These are phyloP conservation scores for Suillus americanus DNA, from an alignment of 768 basidiomycete genomes.

Conservation along the genomic window DNA sequence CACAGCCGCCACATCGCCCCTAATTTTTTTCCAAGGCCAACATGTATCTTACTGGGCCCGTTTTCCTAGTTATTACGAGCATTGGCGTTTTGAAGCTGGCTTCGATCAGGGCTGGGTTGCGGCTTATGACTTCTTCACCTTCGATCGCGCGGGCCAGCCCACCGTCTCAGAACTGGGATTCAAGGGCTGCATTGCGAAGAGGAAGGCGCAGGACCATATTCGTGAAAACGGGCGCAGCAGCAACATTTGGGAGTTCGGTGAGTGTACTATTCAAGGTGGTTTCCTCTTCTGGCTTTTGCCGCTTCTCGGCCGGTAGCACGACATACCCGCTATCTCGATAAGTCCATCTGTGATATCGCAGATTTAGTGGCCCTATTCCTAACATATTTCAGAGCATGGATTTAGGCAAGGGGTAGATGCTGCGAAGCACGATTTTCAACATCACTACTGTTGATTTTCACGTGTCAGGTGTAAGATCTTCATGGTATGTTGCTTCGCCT, in stretches of 20 bases:
- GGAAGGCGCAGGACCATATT: conserved; percentile 45
- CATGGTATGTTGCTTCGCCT: neutral
- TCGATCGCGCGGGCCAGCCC: conserved; percentile 16
- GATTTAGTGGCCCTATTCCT: conserved; percentile 14
- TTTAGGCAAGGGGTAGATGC: conserved; percentile 54
- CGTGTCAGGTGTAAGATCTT: neutral
- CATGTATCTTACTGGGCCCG: conserved; percentile 45
- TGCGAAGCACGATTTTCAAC: conserved; percentile 39
- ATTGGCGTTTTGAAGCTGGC: conserved; percentile 66
- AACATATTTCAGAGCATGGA: conserved; percentile 49
- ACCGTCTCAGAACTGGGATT: conserved; percentile 63
- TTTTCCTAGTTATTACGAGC: conserved; percentile 59
- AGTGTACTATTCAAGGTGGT: conserved; percentile 15
- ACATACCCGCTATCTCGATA: conserved; percentile 5
- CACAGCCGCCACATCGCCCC: conserved; percentile 16
- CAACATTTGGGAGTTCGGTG: conserved; percentile 69
- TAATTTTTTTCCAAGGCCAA: conserved; percentile 28
- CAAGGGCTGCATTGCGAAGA: conserved; percentile 55
- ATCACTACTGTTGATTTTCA: conserved; percentile 29
- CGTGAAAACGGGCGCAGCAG: conserved; percentile 35
- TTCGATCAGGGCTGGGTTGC: conserved; percentile 74
- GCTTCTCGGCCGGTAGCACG: conserved; percentile 3
- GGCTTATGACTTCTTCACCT: conserved; percentile 53
- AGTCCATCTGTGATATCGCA: neutral
- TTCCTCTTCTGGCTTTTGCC: conserved; percentile 1